A percentile compares a stretch with the other conserved stretches of the same genome.
These are phyloP conservation scores for Schizosaccharomyces cryophilus DNA, from an alignment of 805 yeast genomes.

Conservation along the genomic window DNA sequence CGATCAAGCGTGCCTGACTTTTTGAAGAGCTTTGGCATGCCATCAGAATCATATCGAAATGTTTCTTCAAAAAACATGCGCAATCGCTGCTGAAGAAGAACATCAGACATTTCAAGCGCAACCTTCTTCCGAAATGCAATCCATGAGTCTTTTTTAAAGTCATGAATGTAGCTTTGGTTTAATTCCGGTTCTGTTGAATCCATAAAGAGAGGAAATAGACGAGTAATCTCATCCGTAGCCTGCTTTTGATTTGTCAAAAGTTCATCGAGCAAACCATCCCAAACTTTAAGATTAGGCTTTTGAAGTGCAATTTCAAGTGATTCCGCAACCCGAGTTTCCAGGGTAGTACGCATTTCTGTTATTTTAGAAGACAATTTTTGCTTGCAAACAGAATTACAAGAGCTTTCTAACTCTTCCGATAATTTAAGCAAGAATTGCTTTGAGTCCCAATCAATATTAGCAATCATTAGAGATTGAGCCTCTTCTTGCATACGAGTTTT, in stretches of 20 bases:
- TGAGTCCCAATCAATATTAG: slow-evolving; percentile 14
- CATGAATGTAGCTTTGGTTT: neutral
- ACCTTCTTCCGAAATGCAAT: neutral
- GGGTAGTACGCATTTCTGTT: slow-evolving; percentile 2
- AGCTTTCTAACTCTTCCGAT: slow-evolving; percentile 13
- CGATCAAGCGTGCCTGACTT: slow-evolving; percentile 47
- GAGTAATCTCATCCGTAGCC: neutral
- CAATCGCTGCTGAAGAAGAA: slow-evolving; percentile 15
- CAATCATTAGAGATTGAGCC: slow-evolving; percentile 17
- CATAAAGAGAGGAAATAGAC: neutral
- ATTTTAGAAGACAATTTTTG: slow-evolving; percentile 22
- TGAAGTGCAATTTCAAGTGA: slow-evolving; percentile 5
- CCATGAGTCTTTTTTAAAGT: neutral
- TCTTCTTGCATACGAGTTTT: slow-evolving; percentile 9
- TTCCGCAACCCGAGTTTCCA: slow-evolving; percentile 7
- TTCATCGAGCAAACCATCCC: slow-evolving; percentile 31
- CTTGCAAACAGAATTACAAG: slow-evolving; percentile 14
- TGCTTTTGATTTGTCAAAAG: slow-evolving; percentile 15
- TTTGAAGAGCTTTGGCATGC: slow-evolving; percentile 62
- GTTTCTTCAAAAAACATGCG: slow-evolving; percentile 60
- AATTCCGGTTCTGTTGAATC: slow-evolving; percentile 8
- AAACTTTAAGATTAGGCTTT: slow-evolving; percentile 17
- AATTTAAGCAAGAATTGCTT: slow-evolving; percentile 16
- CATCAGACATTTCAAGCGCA: slow-evolving; percentile 17
- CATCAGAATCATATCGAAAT: slow-evolving; percentile 63